Conservation (phyloP, 352 stramenopile genomes). For the Phytophthora pseudosyringae region DNA sequence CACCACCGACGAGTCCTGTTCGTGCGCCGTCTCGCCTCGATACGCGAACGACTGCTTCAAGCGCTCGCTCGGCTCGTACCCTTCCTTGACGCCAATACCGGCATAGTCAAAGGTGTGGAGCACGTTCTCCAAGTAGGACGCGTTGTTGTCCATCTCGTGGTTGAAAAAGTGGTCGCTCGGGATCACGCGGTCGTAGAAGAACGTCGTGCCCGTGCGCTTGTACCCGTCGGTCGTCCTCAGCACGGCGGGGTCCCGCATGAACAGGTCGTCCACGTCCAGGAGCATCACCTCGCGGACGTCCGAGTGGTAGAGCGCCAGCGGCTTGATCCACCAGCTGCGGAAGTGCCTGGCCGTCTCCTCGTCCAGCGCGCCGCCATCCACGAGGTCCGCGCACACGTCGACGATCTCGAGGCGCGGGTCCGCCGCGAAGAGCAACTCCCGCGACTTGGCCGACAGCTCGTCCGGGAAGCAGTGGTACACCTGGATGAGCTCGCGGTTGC, state of each 20-base stretch:
- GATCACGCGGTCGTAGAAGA: slow-evolving; percentile 75
- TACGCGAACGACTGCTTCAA: slow-evolving; percentile 57
- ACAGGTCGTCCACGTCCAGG: slow-evolving; percentile 62
- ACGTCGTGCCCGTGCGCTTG: slow-evolving; percentile 54
- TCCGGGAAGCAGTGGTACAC: slow-evolving; percentile 57
- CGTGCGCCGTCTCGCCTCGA: slow-evolving; percentile 42
- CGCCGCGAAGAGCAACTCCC: slow-evolving; percentile 29
- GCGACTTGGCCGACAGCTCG: slow-evolving; percentile 43
- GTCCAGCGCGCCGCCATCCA: slow-evolving; percentile 10
- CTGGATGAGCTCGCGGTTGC: slow-evolving; percentile 54
- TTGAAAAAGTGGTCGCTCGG: slow-evolving; percentile 38
- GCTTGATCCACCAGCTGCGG: slow-evolving; percentile 69
- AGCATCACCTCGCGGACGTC: slow-evolving; percentile 62
- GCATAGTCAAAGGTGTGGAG: slow-evolving; percentile 55
- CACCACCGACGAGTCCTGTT: slow-evolving; percentile 68
- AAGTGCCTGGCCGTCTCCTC: slow-evolving; percentile 34
- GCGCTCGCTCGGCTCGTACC: slow-evolving; percentile 41
- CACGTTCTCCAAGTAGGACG: slow-evolving; percentile 46
- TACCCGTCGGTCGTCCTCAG: slow-evolving; percentile 48
- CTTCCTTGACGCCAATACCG: no score
- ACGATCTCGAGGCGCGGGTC: slow-evolving; percentile 50
- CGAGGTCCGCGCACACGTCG: slow-evolving; percentile 46
- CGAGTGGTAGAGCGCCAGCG: slow-evolving; percentile 59
- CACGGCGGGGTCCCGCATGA: slow-evolving; percentile 49
- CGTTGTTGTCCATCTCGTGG: slow-evolving; percentile 37